Evolutionary conservation across 371 early-diverging fungal species (phyloP), one percentile per base, ranked within the genome.

Genomic region (Basidiobolus meristosporus): DNA sequence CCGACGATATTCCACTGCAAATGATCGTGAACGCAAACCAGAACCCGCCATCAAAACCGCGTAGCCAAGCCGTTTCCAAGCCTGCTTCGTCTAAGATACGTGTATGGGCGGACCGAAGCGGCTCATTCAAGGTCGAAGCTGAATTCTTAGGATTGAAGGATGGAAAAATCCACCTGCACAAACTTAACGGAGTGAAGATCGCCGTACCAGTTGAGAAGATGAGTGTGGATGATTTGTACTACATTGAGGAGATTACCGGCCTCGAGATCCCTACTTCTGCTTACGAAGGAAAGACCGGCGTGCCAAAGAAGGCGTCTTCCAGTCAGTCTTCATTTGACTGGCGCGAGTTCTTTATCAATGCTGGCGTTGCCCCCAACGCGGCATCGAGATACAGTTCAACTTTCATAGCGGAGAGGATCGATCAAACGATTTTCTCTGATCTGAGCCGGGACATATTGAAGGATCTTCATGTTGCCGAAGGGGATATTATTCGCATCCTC

Each of bases 181-280:
- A 95, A 51, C 55, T 75, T 19, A 95, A 95, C 53, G 90, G 90
- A 39, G 89, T 87, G 47, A 88, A 77, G 46, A 92, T 95, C 50
- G 82, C 74, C 38, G 96, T 95, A 1, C 84, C 90, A 2, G 54
- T 89, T 22, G 77, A 82, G 11, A 91, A 91, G 48, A 77, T 95
- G 60, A 70, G 73, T 15, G 49, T 50, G 18, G 70, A 60, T n/a
- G 90, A 90, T 52, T 45, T 77, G n/a, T 60, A 56, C 15, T 81
- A 63, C 54, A 70, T 84, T 9, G 67, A 75, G 42, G 55, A 59
- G 19, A 51, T 59, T 16, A 62, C 61, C 1, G 79, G 77, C 7
- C 46, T 20, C 47, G 37, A 19, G 43, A 11, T 50, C 50, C 10
- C 59, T 47, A 9, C 36, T 36, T 26, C 26, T 26, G 26, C 26